Conservation (phyloP, 768 basidiomycete species). For the Rickenella mellea region DNA sequence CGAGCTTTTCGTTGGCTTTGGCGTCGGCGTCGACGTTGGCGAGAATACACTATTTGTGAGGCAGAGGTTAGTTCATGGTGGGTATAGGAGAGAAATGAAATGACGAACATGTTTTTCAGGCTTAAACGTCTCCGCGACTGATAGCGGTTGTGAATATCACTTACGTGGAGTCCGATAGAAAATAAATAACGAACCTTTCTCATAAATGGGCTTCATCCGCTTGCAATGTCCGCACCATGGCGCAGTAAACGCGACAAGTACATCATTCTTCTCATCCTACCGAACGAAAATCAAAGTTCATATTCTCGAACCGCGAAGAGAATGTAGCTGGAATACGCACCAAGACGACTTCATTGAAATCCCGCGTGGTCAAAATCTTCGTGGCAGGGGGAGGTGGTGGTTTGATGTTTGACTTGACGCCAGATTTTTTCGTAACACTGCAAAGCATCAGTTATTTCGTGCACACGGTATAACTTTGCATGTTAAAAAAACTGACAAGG, state of each 20-base stretch:
- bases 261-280: constrained; percentile 66
- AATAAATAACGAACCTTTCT: constrained; percentile 41
- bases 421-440: constrained; percentile 68
- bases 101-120: constrained; percentile 59
- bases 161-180: background rate
- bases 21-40: constrained; percentile 91
- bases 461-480: background rate
- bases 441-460: background rate
- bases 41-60: constrained; percentile 58
- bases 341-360: constrained; percentile 69
- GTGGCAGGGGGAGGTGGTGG: constrained; percentile 70
- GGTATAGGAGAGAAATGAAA: background rate
- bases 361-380: constrained; percentile 54
- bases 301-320: background rate
- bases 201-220: constrained; percentile 76
- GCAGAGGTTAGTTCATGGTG: constrained; percentile 6
- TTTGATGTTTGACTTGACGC: constrained; percentile 82
- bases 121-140: constrained; percentile 73
- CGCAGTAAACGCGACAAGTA: constrained; percentile 78
- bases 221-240: constrained; percentile 97
- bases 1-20: constrained; percentile 62
- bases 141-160: constrained; percentile 2
- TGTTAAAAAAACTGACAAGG: constrained; percentile 46
- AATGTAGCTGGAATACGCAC: constrained; percentile 24
- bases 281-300: constrained; percentile 5